A percentile compares a stretch with the other conserved stretches of the same genome.
phyloP scores from a whole-genome alignment of 2,329 filamentous ascomycete genomes.

The Ophioceras dolichostomum region DNA sequence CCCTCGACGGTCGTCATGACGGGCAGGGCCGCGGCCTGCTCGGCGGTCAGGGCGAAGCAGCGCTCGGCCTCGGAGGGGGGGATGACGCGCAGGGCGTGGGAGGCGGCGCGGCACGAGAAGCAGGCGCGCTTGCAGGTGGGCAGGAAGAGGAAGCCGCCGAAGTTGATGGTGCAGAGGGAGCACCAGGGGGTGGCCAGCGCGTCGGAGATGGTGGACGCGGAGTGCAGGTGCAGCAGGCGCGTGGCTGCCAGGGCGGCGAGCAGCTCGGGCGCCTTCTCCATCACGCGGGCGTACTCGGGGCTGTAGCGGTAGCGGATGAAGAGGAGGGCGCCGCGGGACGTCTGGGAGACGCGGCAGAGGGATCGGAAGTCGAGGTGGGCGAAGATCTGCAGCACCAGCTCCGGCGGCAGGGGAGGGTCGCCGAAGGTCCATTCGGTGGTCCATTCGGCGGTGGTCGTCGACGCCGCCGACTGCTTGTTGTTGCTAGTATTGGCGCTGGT shows the following conservation, averaged over 20 bases:
- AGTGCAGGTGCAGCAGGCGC: background rate
- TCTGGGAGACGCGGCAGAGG: background rate
- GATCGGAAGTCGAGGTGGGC: background rate
- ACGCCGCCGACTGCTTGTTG: no score
- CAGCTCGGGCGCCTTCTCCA: background rate
- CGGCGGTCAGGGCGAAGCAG: background rate
- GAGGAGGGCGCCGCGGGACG: background rate
- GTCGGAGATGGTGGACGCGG: background rate
- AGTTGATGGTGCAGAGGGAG: background rate
- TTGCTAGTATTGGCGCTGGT: no score
- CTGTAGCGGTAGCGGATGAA: background rate
- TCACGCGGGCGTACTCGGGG: background rate
- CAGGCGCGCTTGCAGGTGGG: slow-evolving; percentile 1
- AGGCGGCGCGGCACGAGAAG: background rate
- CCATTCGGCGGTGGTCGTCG: no score
- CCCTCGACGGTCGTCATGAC: background rate
- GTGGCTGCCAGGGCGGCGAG: background rate
- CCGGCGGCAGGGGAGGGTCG: background rate
- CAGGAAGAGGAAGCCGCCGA: slow-evolving; percentile 3
- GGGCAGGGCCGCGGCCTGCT: background rate
- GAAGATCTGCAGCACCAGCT: background rate
- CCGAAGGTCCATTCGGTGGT: no score
- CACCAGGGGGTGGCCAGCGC: background rate
- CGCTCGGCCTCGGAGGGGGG: background rate
- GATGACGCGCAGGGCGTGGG: background rate